Evolutionary conservation across 257 asterid genomes (phyloP), one percentile per base, ranked within the genome.

Genomic region (Primulina huaijiensis): DNA sequence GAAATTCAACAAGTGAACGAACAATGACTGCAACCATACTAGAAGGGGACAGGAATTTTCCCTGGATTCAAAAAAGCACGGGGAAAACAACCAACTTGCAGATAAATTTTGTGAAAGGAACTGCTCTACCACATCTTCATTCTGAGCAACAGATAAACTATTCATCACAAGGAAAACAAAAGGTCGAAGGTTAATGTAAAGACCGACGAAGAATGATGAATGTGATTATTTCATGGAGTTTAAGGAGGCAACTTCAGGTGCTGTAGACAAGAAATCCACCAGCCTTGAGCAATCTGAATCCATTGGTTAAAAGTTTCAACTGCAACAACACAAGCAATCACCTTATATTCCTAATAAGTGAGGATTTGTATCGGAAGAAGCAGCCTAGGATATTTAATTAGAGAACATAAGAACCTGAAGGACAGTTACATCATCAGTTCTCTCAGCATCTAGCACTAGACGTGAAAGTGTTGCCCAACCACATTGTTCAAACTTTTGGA

Each of bases 221-320:
- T 31, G 17, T 55, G 46, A 31, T 62, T 68, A 37, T 43, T 73
- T 21, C 31, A 58, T 64, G 67, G 56, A 69, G 60, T 63, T 66
- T 8, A 65, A 68, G 62, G 38, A 19, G 68, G 65, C 33, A 89
- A 96, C 98, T 92, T 91, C 99, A 90, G 67, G 97, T 93, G 89
- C 99, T 93, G 76, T 93, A 93, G 79, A 93, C 95, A 72, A 93
- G 99, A 66, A 58, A 82, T 60, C 99, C 97, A 21, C 91, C 95
- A 57, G 70, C 89, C 86, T 84, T 90, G 59, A 90, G 92, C 81
- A 90, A 76, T 80, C 81, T 82, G 83, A 90, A 93, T 69, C 99
- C 99, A 75, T 89, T 90, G 60, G 79, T 75, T 43, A 93, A 80
- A 79, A 93, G 88, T 76, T 87, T 90, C 62, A 87, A 86, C 99